phyloP scores from a whole-genome alignment of 306 rosid genomes.

The Cucurbita ficifolia region DNA sequence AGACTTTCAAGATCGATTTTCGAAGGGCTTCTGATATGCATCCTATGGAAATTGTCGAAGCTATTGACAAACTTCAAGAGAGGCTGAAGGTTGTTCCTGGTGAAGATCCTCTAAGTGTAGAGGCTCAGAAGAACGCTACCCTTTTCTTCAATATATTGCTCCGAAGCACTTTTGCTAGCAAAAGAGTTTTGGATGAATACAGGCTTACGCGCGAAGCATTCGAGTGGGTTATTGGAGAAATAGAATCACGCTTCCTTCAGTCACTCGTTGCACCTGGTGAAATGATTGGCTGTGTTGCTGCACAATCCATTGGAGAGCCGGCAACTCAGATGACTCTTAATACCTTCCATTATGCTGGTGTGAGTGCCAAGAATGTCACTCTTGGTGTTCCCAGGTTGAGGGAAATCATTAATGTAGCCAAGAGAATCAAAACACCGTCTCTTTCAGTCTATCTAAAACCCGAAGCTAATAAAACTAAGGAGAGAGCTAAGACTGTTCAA shows the following conservation, averaged over 20 bases:
- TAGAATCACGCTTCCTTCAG: constrained; percentile 90
- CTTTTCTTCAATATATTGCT: constrained; percentile 77
- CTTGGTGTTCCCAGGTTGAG: constrained; percentile 96
- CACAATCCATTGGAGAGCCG: constrained; percentile 96
- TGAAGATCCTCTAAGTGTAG: constrained; percentile 78
- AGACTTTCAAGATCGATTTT: constrained; percentile 84
- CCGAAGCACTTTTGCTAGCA: constrained; percentile 94
- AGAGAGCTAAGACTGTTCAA: constrained; percentile 92
- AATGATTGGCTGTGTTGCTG: constrained; percentile 98
- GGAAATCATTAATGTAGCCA: constrained; percentile 96
- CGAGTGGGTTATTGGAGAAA: constrained; percentile 95
- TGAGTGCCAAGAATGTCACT: constrained; percentile 97
- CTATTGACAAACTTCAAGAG: constrained; percentile 96
- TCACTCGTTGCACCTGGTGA: constrained; percentile 97
- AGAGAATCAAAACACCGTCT: constrained; percentile 92
- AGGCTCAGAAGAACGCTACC: constrained; percentile 95
- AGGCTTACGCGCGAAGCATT: constrained; percentile 98
- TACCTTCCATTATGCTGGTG: constrained; percentile 99
- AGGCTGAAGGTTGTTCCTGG: constrained; percentile 95
- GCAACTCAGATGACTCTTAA: constrained; percentile 99
- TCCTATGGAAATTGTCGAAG: constrained; percentile 98
- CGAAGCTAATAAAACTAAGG: constrained; percentile 79
- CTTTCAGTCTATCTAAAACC: constrained; percentile 74
- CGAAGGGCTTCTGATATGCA: constrained; percentile 97
- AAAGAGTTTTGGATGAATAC: constrained; percentile 91